Base-by-base conservation (phyloP, 148 eudicot genomes). In the Pouteria glomerata region DNA sequence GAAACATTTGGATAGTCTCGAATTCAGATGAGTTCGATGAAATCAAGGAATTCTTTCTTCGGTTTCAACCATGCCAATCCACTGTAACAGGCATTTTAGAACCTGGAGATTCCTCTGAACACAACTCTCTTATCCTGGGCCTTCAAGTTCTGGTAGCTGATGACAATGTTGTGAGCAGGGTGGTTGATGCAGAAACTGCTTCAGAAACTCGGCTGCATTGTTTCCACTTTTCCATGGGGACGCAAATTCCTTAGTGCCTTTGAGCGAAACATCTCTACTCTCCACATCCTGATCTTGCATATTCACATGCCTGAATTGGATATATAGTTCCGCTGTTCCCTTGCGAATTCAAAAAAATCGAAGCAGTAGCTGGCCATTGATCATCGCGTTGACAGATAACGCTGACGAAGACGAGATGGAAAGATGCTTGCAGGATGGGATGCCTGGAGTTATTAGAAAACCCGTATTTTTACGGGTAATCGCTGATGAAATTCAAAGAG, bases 311-410 rank as follows among this genome's bases (percentile, higher is more conserved):
- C 68, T 7, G 91, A 86, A 47, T 68, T 88, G 14, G 87, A n/a
- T n/a, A n/a, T n/a, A 88, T 16, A 91, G 89, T 19, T 76, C 85
- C 31, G 91, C 86, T 44, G 79, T 88, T 10, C 74, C 86, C n/a
- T 55, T 73, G 1, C 81, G 78, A 39, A 80, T 90, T 47, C 77
- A 87, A 39, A 86, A 85, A 73, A 73, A 82, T 29, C 57, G 89
- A 7, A 86, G 91, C 72, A 79, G 78, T 1, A 88, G n/a, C n/a
- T 82, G 93, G 91, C 97, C 98, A 0, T 66, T 90, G 79, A 87
- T 93, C 29, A 66, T 93, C 21, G 96, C 85, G n/a, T 74, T 87
- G 57, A 77, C 87, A 0, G 76, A 89, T 8, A 82, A 74, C 37
- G 84, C 73, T 14, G 88, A 84, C 24, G 84, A 80, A 21, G 84